Evolutionary conservation across 2,329 filamentous ascomycete species (phyloP), one percentile per base, ranked within the genome.

Genomic region (Neofusicoccum kwambonambiense): DNA sequence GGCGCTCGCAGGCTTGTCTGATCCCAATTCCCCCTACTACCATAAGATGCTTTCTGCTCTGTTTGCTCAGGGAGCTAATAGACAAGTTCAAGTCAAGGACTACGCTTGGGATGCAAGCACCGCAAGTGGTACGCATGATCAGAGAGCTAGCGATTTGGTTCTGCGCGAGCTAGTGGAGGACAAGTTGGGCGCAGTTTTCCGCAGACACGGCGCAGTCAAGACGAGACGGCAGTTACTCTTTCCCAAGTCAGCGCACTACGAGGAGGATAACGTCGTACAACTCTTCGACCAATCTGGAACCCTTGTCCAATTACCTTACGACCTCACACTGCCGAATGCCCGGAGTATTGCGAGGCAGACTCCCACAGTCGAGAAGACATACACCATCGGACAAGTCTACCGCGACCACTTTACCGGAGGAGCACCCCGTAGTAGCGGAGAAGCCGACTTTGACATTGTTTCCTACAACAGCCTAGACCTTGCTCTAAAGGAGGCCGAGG

Each of bases 401-500:
- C 87, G 95, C 45, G 91, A 96, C 68, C 88, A 86, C 51, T 83
- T 88, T 56, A 89, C 88, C 64, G 93, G 92, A 7, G 91, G 92
- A 2, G 91, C 96, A 70, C 95, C 95, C 6, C 85, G 86, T 64
- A 90, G 89, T 72, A 90, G 92, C 74, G 90, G 91, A 9, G 95
- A 98, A 74, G 93, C 96, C 2, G 93, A 98, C 75, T 99, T 98
- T 75, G 95, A 99, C 77, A 93, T 99, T 66, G 86, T 97, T n/a
- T 94, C 93, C 0, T 86, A 87, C 50, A 89, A 93, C 70, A 89
- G 90, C 0, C 78, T 93, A 4, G 93, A 98, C 72, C 81, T 96
- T 51, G 90, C 93, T 1, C 77, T 97, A 64, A 96, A 96, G 72
- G 95, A 99, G 77, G 94, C 94, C 0, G 94, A 98, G 76, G 89